Evolutionary conservation across 768 basidiomycete genomes (phyloP), one percentile per base, ranked within the genome.

Genomic region (Leucogyrophana mollusca): DNA sequence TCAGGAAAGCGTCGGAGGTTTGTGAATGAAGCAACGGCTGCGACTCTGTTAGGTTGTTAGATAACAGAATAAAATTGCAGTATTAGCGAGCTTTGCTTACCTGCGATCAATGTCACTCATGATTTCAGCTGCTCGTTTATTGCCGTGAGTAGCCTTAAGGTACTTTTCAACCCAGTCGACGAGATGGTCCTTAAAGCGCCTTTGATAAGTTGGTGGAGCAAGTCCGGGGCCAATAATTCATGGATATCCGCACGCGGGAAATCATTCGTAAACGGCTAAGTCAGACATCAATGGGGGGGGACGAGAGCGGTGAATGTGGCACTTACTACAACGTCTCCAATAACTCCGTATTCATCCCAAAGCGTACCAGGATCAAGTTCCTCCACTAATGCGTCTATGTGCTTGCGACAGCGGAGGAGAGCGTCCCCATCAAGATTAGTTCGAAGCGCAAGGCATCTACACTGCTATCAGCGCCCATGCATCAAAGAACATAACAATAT

Each of bases 111-210:
- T 69, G 18, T 70, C 68, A 14, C 44, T 52, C 20, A 70, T 40
- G 17, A 68, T 62, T 33, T 45, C 24, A 2, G 51, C 37, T 8
- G 60, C 65, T 2, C 30, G 11, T 1, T n/a, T 11, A 40, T 53
- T 37, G 1, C 48, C 48, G 30, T 66, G 53, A 9, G 25, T 43
- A 4, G 41, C 9, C 11, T 46, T 33, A 1, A 71, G 41, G 43
- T 66, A 70, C 20, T 56, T 34, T 1, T 36, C 49, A 0, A 70
- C 56, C 70, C 68, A 70, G 2, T 43, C 45, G 2, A 72, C 64
- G 5, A 72, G 49, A 40, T 72, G 69, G 34, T 70, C 70, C 46
- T 70, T 72, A 56, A 70, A 70, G 58, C 56, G 1, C 66, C 67
- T 50, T 68, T 68, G 52, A 69, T 65, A 11, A 68, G 10, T 41